These are phyloP conservation scores for Mortierella sp. DNA, from an alignment of 371 early-diverging fungal genomes.

Conservation along the genomic window DNA sequence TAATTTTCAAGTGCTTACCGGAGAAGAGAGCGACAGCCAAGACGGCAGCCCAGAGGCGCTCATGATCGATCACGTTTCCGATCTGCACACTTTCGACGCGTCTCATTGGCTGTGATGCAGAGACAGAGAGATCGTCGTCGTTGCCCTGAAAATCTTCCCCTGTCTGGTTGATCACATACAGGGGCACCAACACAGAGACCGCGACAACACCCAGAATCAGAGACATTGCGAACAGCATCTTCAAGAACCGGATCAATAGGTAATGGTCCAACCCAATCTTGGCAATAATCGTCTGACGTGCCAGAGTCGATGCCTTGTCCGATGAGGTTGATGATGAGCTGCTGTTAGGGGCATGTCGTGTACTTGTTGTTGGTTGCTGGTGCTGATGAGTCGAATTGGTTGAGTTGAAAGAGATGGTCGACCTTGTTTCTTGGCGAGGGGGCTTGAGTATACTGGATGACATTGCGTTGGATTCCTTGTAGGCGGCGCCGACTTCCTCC, in stretches of 20 bases:
- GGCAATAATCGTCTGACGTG: conserved; percentile 20
- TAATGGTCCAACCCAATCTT: conserved; percentile 42
- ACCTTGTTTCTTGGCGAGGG: neutral
- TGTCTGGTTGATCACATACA: conserved; percentile 24
- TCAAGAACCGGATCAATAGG: conserved; percentile 36
- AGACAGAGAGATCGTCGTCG: neutral
- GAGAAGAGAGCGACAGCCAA: conserved; percentile 10
- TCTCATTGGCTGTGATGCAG: neutral
- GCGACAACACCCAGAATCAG: conserved; percentile 13
- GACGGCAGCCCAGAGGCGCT: conserved; percentile 30
- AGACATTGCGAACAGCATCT: conserved; percentile 31
- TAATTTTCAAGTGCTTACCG: conserved; percentile 4
- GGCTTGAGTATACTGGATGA: neutral
- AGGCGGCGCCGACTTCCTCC: neutral
- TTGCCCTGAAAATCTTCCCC: conserved; percentile 20
- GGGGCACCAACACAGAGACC: conserved; percentile 18
- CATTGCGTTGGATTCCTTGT: neutral
- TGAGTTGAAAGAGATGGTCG: neutral
- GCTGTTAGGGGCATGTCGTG: neutral
- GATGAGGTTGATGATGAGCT: neutral
- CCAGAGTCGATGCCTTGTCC: neutral
- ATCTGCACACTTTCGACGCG: conserved; percentile 33
- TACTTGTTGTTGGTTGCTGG: neutral
- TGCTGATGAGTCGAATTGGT: neutral
- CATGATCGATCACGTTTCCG: conserved; percentile 27